Base-by-base conservation (phyloP, 192 early-diverging fungal genomes). In the Thamnidium elegans region DNA sequence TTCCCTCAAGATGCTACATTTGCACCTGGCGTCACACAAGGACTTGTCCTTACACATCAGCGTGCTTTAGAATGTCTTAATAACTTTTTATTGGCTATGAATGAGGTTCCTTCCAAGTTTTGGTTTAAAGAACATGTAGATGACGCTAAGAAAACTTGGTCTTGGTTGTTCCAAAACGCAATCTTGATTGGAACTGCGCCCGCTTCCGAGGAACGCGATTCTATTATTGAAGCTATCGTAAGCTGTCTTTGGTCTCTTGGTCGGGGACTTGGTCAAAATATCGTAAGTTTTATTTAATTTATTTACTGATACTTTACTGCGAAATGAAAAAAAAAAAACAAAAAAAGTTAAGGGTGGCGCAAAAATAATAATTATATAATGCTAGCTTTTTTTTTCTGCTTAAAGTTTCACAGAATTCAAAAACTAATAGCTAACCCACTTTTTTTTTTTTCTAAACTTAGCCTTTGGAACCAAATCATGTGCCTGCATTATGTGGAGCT, bases 191-290 rank as follows among this genome's bases (percentile, higher is more conserved):
- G 60, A 19, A 73, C 80, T 59, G 81, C 80, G n/a, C 79, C 74
- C 9, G 60, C 51, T 42, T 58, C 58, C 7, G 78, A 79, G 11
- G 64, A 72, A 32, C 80, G 85, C 7, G 76, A 82, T 48, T 63
- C 71, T 32, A 68, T 86, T 32, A 65, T 92, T 26, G 92, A 92
- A 62, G 78, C 81, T 15, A 78, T 84, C 17, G 79, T 92, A 17
- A 83, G 87, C 7, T 88, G 89, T 56, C 72, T 94, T 56, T 95
- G 92, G 92, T 81, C 88, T 1, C 66, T 94, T 46, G 82, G 84
- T 3, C 85, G 91, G 54, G 85, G 87, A 11, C 75, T 86, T 36
- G 76, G 84, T 20, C 80, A 79, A 21, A 31, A 82, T 30, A 83
- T 90, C 52, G 76, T 78, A 71, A 66, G 66, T 69, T 31, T 14